Conservation (phyloP, 2,329 filamentous ascomycete species). For the Colletotrichum cuscutae region DNA sequence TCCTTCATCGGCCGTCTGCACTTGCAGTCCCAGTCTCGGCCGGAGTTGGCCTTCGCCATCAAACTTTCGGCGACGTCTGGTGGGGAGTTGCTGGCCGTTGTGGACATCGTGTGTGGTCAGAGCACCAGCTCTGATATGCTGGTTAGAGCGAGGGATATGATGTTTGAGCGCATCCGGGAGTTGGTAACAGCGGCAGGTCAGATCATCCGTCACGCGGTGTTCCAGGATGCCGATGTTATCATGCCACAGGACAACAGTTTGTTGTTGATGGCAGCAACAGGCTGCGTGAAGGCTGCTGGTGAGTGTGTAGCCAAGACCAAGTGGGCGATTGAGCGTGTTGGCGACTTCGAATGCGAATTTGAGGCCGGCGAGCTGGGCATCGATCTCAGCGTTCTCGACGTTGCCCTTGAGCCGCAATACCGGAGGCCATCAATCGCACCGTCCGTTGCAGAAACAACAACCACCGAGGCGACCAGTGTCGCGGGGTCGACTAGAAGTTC, state of each 20-base stretch:
- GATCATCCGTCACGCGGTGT: slow-evolving; percentile 75
- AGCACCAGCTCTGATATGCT: slow-evolving; percentile 76
- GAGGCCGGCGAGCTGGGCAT: slow-evolving; percentile 66
- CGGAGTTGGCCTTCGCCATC: slow-evolving; percentile 84
- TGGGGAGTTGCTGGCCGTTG: slow-evolving; percentile 79
- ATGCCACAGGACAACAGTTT: slow-evolving; percentile 82
- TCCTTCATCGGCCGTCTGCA: slow-evolving; percentile 93
- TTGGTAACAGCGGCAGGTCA: slow-evolving; percentile 85
- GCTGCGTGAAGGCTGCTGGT: slow-evolving; percentile 88
- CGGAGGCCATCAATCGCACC: slow-evolving; percentile 41
- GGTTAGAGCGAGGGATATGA: slow-evolving; percentile 74
- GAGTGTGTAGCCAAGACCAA: slow-evolving; percentile 92
- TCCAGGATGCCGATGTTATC: slow-evolving; percentile 80
- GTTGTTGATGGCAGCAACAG: slow-evolving; percentile 82
- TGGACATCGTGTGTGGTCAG: slow-evolving; percentile 85
- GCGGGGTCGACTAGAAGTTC: slow-evolving; percentile 51
- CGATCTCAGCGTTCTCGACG: slow-evolving; percentile 62
- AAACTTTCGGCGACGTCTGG: slow-evolving; percentile 87
- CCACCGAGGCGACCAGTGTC: slow-evolving; percentile 50
- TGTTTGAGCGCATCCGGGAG: slow-evolving; percentile 84
- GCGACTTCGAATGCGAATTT: slow-evolving; percentile 89
- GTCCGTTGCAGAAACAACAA: slow-evolving; percentile 44
- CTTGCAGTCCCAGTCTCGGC: slow-evolving; percentile 89
- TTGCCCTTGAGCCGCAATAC: slow-evolving; percentile 47
- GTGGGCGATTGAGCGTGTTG: slow-evolving; percentile 85